Base-by-base conservation (phyloP, 192 early-diverging fungal genomes). In the Coemansia sp. region DNA sequence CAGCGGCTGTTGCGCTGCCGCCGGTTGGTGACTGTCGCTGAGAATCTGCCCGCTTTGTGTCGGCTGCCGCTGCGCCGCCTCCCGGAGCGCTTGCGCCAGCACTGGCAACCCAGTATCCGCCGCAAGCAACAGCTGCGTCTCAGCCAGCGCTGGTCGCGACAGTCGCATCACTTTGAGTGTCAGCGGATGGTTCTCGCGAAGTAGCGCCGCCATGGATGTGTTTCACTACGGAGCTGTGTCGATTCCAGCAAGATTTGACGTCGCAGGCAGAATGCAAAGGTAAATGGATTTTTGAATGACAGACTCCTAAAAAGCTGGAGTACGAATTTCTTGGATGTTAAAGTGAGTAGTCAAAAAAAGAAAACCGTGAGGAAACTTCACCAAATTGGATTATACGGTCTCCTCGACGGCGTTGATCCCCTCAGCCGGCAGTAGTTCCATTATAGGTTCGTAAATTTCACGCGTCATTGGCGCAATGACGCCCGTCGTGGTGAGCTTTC, bases 81-180 rank as follows among this genome's bases (percentile, higher is more conserved):
- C 67, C 24, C 69, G 51, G 25, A 80, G 54, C 47, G 74, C 57
- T 54, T 64, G 62, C 51, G 69, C 57, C 38, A 68, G 67, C 32
- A 71, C 63, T 24, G 82, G 68, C 51, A 34, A 59, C 56, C 56
- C 49, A 54, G 52, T 50, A 63, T 80, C 77, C 28, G 69, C 69
- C 41, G 80, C 38, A 3, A 44, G 81, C 26, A 85, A 55, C 26
- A 79, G 68, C 23, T 78, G 78, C 5, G 81, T 79, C 31, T 73
- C 73, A 21, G 84, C 76, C 62, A 92, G 84, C 19, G 86, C 62
- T 25, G 90, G 93, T 55, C 88, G 85, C 69, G 93, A 91, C 41
- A 95, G 86, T 22, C 94, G 90, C 89, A 96, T 92, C 25, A 96
- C 94, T 71, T 94, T 96, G 32, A 96, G 84, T 2, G 90, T 87